Conservation (phyloP, 106 monocot genomes). For the Acanthochlamys bracteata region DNA sequence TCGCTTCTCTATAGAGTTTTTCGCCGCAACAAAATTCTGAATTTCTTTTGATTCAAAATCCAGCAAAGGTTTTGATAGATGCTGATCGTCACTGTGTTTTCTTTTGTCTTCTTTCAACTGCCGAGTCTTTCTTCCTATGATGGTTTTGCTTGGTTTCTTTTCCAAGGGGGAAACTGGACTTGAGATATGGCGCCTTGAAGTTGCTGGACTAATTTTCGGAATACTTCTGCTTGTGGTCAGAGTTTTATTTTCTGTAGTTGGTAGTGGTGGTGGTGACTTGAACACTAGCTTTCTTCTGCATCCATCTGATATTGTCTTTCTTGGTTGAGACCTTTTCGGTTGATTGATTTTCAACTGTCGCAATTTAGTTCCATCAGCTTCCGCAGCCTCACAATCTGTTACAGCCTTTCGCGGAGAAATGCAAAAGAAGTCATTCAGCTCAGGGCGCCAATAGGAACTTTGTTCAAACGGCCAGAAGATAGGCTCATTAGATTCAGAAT, state of each 20-base stretch:
- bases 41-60: conserved; percentile 22
- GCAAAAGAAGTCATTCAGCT: conserved; percentile 34
- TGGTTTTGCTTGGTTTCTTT: neutral
- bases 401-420: conserved; percentile 34
- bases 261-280: neutral
- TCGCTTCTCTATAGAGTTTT: conserved; percentile 29
- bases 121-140: conserved; percentile 7
- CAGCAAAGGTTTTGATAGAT: neutral
- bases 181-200: conserved; percentile 26
- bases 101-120: conserved; percentile 3
- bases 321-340: conserved; percentile 11
- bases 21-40: conserved; percentile 9
- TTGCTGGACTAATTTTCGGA: neutral
- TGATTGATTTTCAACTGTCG: conserved; percentile 18
- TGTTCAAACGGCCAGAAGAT: conserved; percentile 61
- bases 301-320: neutral
- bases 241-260: neutral
- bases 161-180: neutral
- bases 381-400: neutral
- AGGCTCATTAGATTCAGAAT: conserved; percentile 29
- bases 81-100: neutral
- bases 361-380: conserved; percentile 12
- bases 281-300: conserved; percentile 12
- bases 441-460: conserved; percentile 27
- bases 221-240: neutral